Evolutionary conservation across 495 filamentous ascomycete genomes (phyloP), one percentile per base, ranked within the genome.

Genomic region (Sabuloglossum arenarium): DNA sequence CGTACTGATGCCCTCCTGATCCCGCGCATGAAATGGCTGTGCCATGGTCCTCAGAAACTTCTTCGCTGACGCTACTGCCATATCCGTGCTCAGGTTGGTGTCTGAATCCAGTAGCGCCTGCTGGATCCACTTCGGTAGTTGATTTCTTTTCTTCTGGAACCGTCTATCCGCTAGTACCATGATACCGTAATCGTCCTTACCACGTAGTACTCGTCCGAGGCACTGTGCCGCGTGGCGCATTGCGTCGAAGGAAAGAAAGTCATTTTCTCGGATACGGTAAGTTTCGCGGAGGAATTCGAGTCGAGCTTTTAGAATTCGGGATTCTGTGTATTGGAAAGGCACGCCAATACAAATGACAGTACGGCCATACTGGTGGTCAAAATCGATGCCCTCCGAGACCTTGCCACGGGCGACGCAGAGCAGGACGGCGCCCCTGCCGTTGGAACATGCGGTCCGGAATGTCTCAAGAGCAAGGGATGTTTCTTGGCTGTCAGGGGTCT

Each of bases 201-300:
- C 93, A 58, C 93, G 78, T 27, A 99, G 73, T 19, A 99, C 93
- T 63, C 93, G 90, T 24, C 93, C 93, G 0, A 99, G 75, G 60
- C 93, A 99, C 64, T 99, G 93, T 14, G 93, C 88, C 42, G 91
- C 93, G 64, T 99, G 93, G 27, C 93, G 78, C 89, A 97, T 99
- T 23, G 91, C 93, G 66, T 97, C 91, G 77, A 97, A 99, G 34
- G 93, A 97, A 1, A 99, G 70, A 66, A 99, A 99, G 64, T 99
- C 93, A 62, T 93, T 94, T 67, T 97, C 93, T 45, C 86, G 78
- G 67, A 99, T 99, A 46, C 88, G 84, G 71, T 96, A 99, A 16
- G 84, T 96, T 67, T 99, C 93, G 43, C 93, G 79, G 10, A 99
- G 72, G 67, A 99, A 99, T 65, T 97, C 87, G 21, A 99, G 80